These are phyloP conservation scores for Trichomonas gallinae DNA, from an alignment of 208 protist species.

Conservation along the genomic window DNA sequence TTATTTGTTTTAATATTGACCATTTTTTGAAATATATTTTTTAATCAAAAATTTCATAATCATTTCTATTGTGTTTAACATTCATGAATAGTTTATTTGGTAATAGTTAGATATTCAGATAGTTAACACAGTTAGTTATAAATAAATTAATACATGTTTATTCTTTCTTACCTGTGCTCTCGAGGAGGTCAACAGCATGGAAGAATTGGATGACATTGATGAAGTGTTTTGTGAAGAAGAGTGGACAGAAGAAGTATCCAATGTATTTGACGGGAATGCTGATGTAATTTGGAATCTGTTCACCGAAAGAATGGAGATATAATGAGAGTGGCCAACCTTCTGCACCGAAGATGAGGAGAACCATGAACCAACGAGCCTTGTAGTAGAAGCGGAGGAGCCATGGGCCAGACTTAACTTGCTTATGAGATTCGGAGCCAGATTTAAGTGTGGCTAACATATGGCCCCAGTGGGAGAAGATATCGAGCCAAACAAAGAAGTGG, in stretches of 20 bases:
- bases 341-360: neutral
- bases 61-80: no score
- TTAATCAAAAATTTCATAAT: no score
- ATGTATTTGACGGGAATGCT: neutral
- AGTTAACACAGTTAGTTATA: no score
- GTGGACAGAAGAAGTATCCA: neutral
- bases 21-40: no score
- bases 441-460: neutral
- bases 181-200: neutral
- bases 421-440: neutral
- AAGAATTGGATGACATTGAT: conserved; percentile 17
- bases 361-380: neutral
- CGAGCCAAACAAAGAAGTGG: neutral
- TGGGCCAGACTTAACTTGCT: neutral
- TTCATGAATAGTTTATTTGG: no score
- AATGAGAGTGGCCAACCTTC: neutral
- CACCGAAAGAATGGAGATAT: neutral
- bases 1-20: no score
- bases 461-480: neutral
- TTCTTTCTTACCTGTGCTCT: neutral
- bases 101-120: no score
- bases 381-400: neutral
- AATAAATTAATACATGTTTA: no score
- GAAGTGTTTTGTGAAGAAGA: neutral
- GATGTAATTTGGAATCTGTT: neutral